These are phyloP conservation scores for Monosporascus sp. DNA, from an alignment of 2,329 filamentous ascomycete genomes.

Conservation along the genomic window DNA sequence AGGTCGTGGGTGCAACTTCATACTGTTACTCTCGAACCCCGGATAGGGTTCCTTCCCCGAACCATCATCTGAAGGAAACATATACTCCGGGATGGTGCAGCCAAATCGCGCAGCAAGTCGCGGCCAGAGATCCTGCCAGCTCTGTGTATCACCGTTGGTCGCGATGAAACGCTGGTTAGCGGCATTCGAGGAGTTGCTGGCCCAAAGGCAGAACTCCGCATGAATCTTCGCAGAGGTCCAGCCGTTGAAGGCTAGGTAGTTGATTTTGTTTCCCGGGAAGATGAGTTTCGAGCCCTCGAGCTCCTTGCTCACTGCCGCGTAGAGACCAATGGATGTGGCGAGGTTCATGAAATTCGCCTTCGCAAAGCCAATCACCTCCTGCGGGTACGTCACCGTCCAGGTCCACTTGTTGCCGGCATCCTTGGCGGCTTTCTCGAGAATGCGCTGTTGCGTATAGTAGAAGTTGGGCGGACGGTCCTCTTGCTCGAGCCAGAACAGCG, in stretches of 20 bases:
- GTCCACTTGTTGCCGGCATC: slow-evolving; percentile 11
- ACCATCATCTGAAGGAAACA: slow-evolving; percentile 17
- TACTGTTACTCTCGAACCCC: slow-evolving; percentile 8
- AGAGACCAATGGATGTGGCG: slow-evolving; percentile 33
- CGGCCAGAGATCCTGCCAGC: slow-evolving; percentile 38
- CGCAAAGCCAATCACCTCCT: slow-evolving; percentile 28
- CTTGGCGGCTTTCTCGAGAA: slow-evolving; percentile 25
- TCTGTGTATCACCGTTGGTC: slow-evolving; percentile 34
- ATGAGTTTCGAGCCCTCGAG: slow-evolving; percentile 23
- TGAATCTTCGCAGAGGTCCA: slow-evolving; percentile 28
- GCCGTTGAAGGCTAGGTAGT: slow-evolving; percentile 28
- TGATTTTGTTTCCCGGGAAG: slow-evolving; percentile 29
- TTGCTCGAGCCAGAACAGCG: slow-evolving; percentile 30
- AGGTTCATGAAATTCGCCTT: slow-evolving; percentile 35
- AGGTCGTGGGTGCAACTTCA: slow-evolving; percentile 18
- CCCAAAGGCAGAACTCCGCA: slow-evolving; percentile 32
- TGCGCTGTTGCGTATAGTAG: slow-evolving; percentile 45
- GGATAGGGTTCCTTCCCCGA: slow-evolving; percentile 10
- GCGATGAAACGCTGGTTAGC: slow-evolving; percentile 37
- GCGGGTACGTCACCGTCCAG: slow-evolving; percentile 28
- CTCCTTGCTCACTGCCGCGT: slow-evolving; percentile 29
- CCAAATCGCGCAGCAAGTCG: slow-evolving; percentile 30
- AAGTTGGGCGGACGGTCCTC: slow-evolving; percentile 38
- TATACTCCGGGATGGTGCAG: slow-evolving; percentile 24
- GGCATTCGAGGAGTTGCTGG: slow-evolving; percentile 19